phyloP scores from a whole-genome alignment of 352 stramenopile genomes.

The Globisporangium iwayamae region DNA sequence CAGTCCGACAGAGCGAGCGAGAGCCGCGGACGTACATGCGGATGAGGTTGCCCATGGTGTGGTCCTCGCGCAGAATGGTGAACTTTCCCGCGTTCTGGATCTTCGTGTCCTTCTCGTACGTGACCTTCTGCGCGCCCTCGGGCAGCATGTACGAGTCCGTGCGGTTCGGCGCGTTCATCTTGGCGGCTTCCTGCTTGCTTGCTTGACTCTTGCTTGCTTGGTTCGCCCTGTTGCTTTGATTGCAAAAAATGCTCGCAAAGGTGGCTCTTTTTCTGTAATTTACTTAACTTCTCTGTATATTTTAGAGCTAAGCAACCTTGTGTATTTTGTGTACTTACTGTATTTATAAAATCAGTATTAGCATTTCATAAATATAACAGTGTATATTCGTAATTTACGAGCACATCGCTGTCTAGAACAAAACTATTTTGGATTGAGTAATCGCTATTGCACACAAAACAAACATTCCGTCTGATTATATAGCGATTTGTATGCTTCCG shows the following conservation, averaged over 20 bases:
- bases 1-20: background rate
- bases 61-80: conserved; percentile 97
- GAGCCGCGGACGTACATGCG: conserved; percentile 84
- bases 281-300: background rate
- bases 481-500: no score
- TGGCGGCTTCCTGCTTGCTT: background rate
- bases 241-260: background rate
- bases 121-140: conserved; percentile 88
- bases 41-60: conserved; percentile 97
- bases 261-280: background rate
- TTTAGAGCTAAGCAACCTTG: no score
- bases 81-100: conserved; percentile 97
- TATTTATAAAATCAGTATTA: no score
- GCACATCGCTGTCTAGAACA: background rate
- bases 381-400: no score
- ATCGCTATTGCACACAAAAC: no score
- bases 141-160: conserved; percentile 86
- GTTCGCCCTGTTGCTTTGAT: background rate
- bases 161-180: conserved; percentile 81
- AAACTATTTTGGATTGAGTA: background rate
- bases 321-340: no score
- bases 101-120: conserved; percentile 96
- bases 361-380: no score
- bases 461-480: no score
- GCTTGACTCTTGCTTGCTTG: background rate